Base-by-base conservation (phyloP, 352 stramenopile species). In the Globisporangium splendens region DNA sequence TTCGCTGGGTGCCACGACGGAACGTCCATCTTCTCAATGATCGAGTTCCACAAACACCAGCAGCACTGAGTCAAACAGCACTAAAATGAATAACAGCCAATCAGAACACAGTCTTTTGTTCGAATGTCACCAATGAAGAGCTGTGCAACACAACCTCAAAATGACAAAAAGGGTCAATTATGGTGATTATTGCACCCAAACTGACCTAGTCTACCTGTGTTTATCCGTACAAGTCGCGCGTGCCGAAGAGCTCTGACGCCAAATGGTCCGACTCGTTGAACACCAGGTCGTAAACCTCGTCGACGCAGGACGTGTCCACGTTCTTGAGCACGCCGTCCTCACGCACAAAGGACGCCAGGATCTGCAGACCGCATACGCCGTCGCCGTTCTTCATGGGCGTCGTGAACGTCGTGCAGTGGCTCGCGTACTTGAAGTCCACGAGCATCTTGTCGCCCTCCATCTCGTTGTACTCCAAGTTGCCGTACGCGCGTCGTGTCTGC, bases 371-470 rank as follows among this genome's bases (percentile, higher is more conserved):
- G 54, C 83, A 93, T 8, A 79, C 86, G 10, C 63, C 38, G 24
- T 72, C 65, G 20, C 75, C 74, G 10, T 58, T 58, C 52, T 59
- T 67, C 24, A 66, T 77, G 17, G 75, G 79, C 38, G 83, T 91
- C 48, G 83, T 88, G 61, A 93, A 91, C 2, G 79, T 90, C 41
- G 83, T 93, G 67, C 82, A 92, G 54, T 92, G 82, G 13, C 70
- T 72, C 28, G 79, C 79, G 47, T 86, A 71, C 51, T 88, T 67
- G 64, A 92, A 90, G 49, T 85, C 70, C 31, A 90, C 75, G 20
- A 88, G 66, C 68, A 89, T 86, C 35, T 66, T 77, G 28, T 81
- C 69, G 17, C 79, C 77, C 2, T 58, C 55, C 38, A 89, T 64
- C 44, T 57, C 59, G 31, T 77, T 58, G 59, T 85, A 87, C 66